Evolutionary conservation across 2,329 filamentous ascomycete genomes (phyloP), one percentile per base, ranked within the genome.

Genomic region (Pseudogymnoascus sp.): DNA sequence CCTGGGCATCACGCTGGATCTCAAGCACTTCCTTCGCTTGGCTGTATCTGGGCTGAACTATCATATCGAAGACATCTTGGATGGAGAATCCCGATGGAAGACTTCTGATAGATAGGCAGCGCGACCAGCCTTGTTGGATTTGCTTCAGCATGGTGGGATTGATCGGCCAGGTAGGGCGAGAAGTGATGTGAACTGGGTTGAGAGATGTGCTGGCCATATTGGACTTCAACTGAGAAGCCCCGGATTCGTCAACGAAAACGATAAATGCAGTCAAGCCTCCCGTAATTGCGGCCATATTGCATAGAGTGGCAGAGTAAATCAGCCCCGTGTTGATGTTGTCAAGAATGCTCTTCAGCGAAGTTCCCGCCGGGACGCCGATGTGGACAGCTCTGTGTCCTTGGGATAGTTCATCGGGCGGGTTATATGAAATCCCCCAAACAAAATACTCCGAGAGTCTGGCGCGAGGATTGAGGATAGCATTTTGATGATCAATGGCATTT

Each of bases 361-460:
- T 21, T 21, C 17, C 50, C 5, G 15, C 3, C 0, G 28, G 28
- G 5, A 15, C 50, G 28, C 3, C 3, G 11, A 57, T 57, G 17
- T 57, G n/a, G 26, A 57, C 28, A 19, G 50, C 28, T 21, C 50
- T 57, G 8, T 57, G 28, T 2, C 50, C 50, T 11, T 57, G 50
- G 6, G 50, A 57, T 13, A 57, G 11, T 15, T 57, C 28, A 21
- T 35, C 28, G 4, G 50, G 28, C 0, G 50, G 50, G n/a, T 57
- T 57, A 17, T 57, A 57, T 15, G 50, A 21, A 19, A 57, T 57
- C 17, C 50, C 50, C 50, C 28, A 57, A 33, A 57, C 28, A 19
- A 57, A 57, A 57, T 57, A 57, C 8, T 57, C 50, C n/a, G 50
- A 57, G 28, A 57, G 50, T 15, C 50, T 57, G n/a, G n/a, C 28